Evolutionary conservation across 192 early-diverging fungal species (phyloP).

Genomic region (Kappamyces sp.): DNA sequence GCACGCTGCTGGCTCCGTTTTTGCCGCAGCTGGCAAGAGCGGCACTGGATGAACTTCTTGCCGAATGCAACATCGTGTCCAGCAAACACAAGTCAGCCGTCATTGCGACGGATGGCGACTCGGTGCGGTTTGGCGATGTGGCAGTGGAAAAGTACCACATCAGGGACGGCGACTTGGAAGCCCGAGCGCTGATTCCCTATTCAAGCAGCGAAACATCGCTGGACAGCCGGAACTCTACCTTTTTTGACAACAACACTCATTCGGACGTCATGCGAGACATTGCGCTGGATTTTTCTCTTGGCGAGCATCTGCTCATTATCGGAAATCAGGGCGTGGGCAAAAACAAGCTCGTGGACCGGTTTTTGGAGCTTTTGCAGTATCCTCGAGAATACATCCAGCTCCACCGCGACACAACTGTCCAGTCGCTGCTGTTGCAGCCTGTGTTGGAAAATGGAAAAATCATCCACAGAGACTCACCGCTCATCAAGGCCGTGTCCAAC

Average conservation of each 20-base stretch:
- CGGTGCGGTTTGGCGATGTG: constrained; percentile 4
- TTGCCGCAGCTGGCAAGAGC: constrained; percentile 60
- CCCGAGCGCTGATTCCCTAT: too few relatives aligned
- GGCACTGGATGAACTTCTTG: constrained; percentile 61
- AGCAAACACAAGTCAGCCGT: too few relatives aligned
- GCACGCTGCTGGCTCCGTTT: constrained; percentile 64
- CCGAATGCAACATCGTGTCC: constrained; percentile 42
- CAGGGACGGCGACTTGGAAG: constrained; percentile 30
- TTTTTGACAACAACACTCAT: constrained; percentile 71
- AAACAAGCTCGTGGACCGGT: constrained; percentile 48
- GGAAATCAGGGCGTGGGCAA: constrained; percentile 69
- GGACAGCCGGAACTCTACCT: constrained; percentile 23
- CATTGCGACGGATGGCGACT: background rate
- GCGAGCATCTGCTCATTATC: constrained; percentile 72
- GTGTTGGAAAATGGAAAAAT: constrained; percentile 65
- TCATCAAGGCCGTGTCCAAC: constrained; percentile 48
- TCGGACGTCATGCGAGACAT: constrained; percentile 65
- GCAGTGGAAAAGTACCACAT: constrained; percentile 13
- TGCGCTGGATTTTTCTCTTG: constrained; percentile 67
- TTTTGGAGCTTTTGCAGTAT: constrained; percentile 61
- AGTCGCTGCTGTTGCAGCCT: constrained; percentile 69
- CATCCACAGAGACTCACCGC: constrained; percentile 64
- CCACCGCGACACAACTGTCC: constrained; percentile 73
- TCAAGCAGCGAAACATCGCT: too few relatives aligned
- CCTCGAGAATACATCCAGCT: constrained; percentile 77